Percentiles rank a stretch among this genome's conserved stretches.
Evolutionary conservation across 352 stramenopile genomes (phyloP).

Genomic region (Saprolegnia parasitica): DNA sequence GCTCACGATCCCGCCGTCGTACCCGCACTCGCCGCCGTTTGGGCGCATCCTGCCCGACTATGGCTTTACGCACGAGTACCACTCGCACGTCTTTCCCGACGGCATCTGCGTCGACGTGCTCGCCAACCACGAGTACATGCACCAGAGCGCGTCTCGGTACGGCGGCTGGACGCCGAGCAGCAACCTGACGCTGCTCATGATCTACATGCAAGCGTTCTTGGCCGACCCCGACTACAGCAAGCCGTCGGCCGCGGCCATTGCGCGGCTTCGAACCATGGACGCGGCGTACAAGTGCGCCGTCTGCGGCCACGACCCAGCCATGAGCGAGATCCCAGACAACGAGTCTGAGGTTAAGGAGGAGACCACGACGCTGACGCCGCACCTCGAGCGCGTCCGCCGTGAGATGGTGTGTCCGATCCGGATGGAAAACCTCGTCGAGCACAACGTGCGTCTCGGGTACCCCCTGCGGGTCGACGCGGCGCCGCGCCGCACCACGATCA

Average conservation of each 20-base stretch:
- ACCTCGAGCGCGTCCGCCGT: not conserved
- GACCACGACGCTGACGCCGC: not conserved
- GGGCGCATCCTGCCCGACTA: not conserved
- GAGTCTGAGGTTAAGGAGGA: not conserved
- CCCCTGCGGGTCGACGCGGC: not conserved
- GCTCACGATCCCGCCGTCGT: constrained; percentile 5
- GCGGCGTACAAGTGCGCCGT: not conserved
- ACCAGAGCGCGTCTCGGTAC: constrained; percentile 6
- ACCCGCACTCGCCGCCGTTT: constrained; percentile 22
- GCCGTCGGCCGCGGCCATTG: not conserved
- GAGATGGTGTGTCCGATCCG: constrained; percentile 8
- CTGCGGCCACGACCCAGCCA: constrained; percentile 8
- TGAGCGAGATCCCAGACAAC: not conserved
- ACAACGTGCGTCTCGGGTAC: constrained; percentile 6
- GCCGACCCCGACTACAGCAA: constrained; percentile 7
- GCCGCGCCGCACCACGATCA: not conserved
- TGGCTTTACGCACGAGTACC: constrained; percentile 6
- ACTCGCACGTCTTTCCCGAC: constrained; percentile 13
- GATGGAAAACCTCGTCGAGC: constrained; percentile 10
- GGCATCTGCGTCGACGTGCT: constrained; percentile 25
- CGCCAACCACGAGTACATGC: constrained; percentile 14
- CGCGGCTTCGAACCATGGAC: not conserved
- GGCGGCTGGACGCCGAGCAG: constrained; percentile 6
- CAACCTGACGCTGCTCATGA: constrained; percentile 22
- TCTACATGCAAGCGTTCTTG: constrained; percentile 25